Conservation (phyloP, 2,329 filamentous ascomycete genomes). For the Fusarium sarcochroum region DNA sequence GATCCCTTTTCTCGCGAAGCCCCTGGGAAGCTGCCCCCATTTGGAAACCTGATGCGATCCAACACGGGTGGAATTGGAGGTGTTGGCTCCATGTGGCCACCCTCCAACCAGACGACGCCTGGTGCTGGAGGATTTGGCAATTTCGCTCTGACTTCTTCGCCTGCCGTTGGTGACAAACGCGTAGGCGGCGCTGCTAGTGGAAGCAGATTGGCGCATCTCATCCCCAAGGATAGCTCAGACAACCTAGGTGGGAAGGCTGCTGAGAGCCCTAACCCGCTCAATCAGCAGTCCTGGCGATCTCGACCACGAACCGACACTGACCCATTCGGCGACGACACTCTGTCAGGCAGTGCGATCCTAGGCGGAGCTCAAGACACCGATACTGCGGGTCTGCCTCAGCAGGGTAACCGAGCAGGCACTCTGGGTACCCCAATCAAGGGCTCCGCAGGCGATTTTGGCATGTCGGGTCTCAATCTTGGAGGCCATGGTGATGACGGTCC, state of each 20-base stretch:
- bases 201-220: slow-evolving; percentile 87
- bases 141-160: slow-evolving; percentile 77
- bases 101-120: slow-evolving; percentile 70
- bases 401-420: slow-evolving; percentile 55
- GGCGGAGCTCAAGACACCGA: slow-evolving; percentile 81
- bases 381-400: slow-evolving; percentile 48
- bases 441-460: slow-evolving; percentile 71
- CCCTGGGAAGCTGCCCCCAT: slow-evolving; percentile 53
- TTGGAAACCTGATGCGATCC: slow-evolving; percentile 66
- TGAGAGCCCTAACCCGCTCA: slow-evolving; percentile 61
- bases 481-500: slow-evolving; percentile 76
- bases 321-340: slow-evolving; percentile 77
- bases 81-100: slow-evolving; percentile 61
- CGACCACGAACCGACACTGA: slow-evolving; percentile 80
- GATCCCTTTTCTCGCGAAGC: slow-evolving; percentile 51
- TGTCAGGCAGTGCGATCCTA: slow-evolving; percentile 79
- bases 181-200: slow-evolving; percentile 79
- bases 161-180: slow-evolving; percentile 78
- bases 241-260: slow-evolving; percentile 67
- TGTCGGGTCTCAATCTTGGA: slow-evolving; percentile 71
- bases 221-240: slow-evolving; percentile 83
- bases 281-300: slow-evolving; percentile 67
- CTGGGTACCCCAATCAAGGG: slow-evolving; percentile 70
- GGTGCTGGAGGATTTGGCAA: slow-evolving; percentile 89
- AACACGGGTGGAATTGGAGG: slow-evolving; percentile 66